A percentile compares a stretch with the other conserved stretches of the same genome.
phyloP scores from a whole-genome alignment of 2,329 filamentous ascomycete species.

The Scytalidium sp. region DNA sequence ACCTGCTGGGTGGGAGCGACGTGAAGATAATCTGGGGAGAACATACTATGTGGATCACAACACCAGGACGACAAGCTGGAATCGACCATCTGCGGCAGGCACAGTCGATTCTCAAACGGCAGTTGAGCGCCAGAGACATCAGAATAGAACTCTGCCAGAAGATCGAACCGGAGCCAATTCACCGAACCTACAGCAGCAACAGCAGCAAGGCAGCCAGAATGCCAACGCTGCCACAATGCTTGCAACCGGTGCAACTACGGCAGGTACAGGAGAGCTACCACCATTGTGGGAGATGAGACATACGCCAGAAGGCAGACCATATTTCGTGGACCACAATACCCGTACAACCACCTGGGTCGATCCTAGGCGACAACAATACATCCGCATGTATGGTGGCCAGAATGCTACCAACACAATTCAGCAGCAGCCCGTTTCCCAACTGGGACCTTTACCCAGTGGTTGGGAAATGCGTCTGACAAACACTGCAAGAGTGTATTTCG shows the following conservation, averaged over 20 bases:
- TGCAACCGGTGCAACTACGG: constrained; percentile 91
- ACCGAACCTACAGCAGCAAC: constrained; percentile 65
- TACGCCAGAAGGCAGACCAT: constrained; percentile 90
- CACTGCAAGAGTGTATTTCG: constrained; percentile 96
- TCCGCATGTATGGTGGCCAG: constrained; percentile 91
- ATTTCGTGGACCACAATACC: constrained; percentile 98
- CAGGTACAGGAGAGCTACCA: constrained; percentile 90
- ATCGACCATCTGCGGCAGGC: constrained; percentile 75
- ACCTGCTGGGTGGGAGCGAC: constrained; percentile 90
- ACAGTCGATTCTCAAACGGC: constrained; percentile 84
- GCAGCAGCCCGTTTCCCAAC: constrained; percentile 94
- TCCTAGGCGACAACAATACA: constrained; percentile 94
- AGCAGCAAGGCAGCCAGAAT: constrained; percentile 30
- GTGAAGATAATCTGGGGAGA: constrained; percentile 90
- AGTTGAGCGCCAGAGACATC: constrained; percentile 87
- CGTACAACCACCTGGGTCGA: constrained; percentile 98
- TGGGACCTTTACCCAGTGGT: constrained; percentile 90
- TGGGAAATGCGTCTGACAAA: constrained; percentile 99
- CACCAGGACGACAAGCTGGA: constrained; percentile 95
- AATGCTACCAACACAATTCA: constrained; percentile 88
- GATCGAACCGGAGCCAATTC: constrained; percentile 93
- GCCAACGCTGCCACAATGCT: constrained; percentile 75
- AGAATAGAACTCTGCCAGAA: constrained; percentile 92
- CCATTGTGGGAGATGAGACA: constrained; percentile 95
- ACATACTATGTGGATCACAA: constrained; percentile 99